Evolutionary conservation across 2,329 filamentous ascomycete genomes (phyloP), one percentile per base, ranked within the genome.

Genomic region (Monosporascus cannonballus): DNA sequence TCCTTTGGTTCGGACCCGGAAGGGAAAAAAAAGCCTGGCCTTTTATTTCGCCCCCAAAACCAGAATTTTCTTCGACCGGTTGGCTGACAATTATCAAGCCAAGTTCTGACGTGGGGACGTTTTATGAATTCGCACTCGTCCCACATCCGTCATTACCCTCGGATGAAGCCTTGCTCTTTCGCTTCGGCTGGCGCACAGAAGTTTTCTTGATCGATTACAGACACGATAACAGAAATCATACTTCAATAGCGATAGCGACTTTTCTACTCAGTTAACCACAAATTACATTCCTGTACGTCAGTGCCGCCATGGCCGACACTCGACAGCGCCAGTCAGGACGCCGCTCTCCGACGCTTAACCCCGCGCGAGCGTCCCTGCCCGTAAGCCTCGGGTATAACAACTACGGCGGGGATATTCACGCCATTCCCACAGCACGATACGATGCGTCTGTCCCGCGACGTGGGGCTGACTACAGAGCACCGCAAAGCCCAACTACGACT

Each of bases 361-460:
- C 79, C 47, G 79, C 76, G 52, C 75, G 80, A 53, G 68, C 77
- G 48, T 82, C 79, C 27, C 66, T 83, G 64, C 80, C 80, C 18
- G 71, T 75, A 47, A 73, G 72, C 61, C 68, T 78, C 49, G 75
- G 74, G 24, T 78, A 79, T 64, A 74, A 70, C 61, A 71, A 75
- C 52, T 80, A 81, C 57, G 71, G 72, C 54, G 75, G 77, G 50
- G 80, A 84, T 60, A 71, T 80, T 53, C 79, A 84, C 57, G 73
- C 76, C 57, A 69, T 80, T 62, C 78, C 79, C 18, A 67, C 73
- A 30, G 61, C 64, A 52, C 70, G 70, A 22, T 65, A 70, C 55
- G 62, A 70, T 49, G 55, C 65, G 38, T 55, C 66, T 47, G 57
- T 58, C 7, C 64, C 56, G 63, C 72, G 62, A 65, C 72, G 59